Base-by-base conservation (phyloP, 495 filamentous ascomycete genomes). In the Niebla homalea region DNA sequence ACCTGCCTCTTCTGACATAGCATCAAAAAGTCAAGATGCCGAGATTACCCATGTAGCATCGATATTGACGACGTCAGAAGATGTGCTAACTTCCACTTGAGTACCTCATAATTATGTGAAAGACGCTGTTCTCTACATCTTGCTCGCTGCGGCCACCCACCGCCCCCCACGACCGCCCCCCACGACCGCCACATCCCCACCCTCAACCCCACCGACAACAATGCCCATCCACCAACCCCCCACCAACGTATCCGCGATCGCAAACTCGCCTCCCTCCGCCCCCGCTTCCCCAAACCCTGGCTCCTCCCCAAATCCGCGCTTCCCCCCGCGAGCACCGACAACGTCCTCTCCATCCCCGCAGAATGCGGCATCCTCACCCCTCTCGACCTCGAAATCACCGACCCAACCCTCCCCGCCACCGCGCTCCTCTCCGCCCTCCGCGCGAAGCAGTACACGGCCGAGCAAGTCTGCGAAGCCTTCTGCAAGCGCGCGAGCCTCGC, bases 401-500 rank as follows among this genome's bases (percentile, higher is more conserved):
- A 82, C 56, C 39, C 16, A 2, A 57, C 70, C 0, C 73, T 70
- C 58, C 66, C 76, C 56, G 72, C 79, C 1, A 70, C 68, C 2
- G 67, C 63, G 12, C 61, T 71, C 8, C 45, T 64, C 0, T 57
- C 49, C 4, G 54, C 59, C 16, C 52, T 71, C n/a, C 43, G 49
- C 0, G 16, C 47, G 4, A 37, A 68, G n/a, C 60, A 60, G 47
- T 66, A 75, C 48, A 79, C 67, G 29, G 67, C 71, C 23, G 60
- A 75, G 22, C 75, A 79, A 47, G 78, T 81, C 19, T 67, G 69
- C 12, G 64, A 59, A 25, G 76, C 70, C n/a, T 83, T 82, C 58
- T 79, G 75, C 60, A 84, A 83, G 65, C 64, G 73, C 53, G 77
- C 79, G 10, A 72, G 76, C 0, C 67, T 83, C 23, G 70, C 79